phyloP scores from a whole-genome alignment of 768 basidiomycete species.

The Xerocomus brunneocitrinus region DNA sequence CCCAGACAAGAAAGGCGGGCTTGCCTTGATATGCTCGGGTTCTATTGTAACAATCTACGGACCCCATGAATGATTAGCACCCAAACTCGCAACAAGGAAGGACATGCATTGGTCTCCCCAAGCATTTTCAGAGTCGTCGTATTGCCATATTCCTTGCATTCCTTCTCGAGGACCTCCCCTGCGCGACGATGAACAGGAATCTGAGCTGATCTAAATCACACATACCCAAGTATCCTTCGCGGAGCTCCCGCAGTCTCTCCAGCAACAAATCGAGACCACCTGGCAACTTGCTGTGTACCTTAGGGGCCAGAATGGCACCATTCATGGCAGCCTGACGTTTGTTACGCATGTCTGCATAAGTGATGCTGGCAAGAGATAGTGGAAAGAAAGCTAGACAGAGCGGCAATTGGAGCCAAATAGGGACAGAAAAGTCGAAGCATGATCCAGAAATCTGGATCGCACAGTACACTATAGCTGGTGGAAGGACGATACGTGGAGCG shows the following conservation, averaged over 20 bases:
- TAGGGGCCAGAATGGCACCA: conserved; percentile 33
- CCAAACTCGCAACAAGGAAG: too few relatives aligned
- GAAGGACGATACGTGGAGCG: conserved; percentile 20
- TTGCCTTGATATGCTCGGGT: too few relatives aligned
- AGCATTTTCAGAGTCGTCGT: conserved; percentile 30
- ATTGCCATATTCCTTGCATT: conserved; percentile 27
- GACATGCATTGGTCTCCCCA: too few relatives aligned
- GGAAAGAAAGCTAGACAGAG: conserved; percentile 25
- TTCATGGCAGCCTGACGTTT: conserved; percentile 10
- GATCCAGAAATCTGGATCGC: conserved; percentile 9
- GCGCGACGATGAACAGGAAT: not conserved
- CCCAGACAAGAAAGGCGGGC: too few relatives aligned
- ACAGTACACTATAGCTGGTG: conserved; percentile 15
- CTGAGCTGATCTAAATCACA: not conserved
- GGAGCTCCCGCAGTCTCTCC: conserved; percentile 18
- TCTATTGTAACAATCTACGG: too few relatives aligned
- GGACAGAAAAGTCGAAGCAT: conserved; percentile 2
- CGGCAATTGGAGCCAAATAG: conserved; percentile 13
- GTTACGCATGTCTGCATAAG: conserved; percentile 12
- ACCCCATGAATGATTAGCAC: too few relatives aligned
- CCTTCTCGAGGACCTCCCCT: conserved; percentile 29
- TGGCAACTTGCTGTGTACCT: conserved; percentile 32
- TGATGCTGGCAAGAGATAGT: conserved; percentile 12
- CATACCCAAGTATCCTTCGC: conserved; percentile 28
- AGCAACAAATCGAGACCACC: conserved; percentile 34